phyloP scores from a whole-genome alignment of 1,284 basidiomycete genomes.

The Sporisorium sorghi region DNA sequence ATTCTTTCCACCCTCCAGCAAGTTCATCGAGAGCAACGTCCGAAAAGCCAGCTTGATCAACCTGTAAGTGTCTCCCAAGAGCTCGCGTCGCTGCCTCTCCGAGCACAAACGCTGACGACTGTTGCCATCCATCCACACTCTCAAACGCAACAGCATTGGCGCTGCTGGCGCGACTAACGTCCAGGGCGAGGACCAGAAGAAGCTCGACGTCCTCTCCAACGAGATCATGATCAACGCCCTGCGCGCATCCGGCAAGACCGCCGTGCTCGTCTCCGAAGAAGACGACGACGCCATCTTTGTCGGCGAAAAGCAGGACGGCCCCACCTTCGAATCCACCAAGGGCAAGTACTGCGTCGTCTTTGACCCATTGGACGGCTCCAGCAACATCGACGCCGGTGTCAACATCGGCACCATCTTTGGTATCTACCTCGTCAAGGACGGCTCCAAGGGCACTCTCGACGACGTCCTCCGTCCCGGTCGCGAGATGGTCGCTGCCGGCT shows the following conservation, averaged over 20 bases:
- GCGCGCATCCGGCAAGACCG: conserved; percentile 90
- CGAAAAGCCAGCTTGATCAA: conserved; percentile 97
- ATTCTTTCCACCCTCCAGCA: conserved; percentile 55
- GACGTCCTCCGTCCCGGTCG: conserved; percentile 94
- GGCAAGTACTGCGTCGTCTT: conserved; percentile 89
- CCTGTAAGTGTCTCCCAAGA: conserved; percentile 75
- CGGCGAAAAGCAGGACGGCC: conserved; percentile 72
- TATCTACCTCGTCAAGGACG: conserved; percentile 84
- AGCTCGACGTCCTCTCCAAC: conserved; percentile 95
- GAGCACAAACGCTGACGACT: background rate
- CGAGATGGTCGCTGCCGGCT: conserved; percentile 96
- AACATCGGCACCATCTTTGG: conserved; percentile 99
- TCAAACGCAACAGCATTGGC: conserved; percentile 77
- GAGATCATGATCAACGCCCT: conserved; percentile 98
- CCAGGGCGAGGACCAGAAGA: conserved; percentile 99
- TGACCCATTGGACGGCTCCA: conserved; percentile 96
- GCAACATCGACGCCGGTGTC: conserved; percentile 99
- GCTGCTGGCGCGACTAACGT: conserved; percentile 95
- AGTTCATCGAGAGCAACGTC: conserved; percentile 97
- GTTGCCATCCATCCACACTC: background rate
- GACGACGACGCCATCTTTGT: conserved; percentile 92
- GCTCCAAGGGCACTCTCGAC: conserved; percentile 80
- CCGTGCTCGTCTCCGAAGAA: conserved; percentile 97
- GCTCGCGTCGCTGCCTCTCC: background rate
- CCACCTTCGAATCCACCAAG: conserved; percentile 60